These are phyloP conservation scores for Beauveria pseudobassiana DNA, from an alignment of 2,329 filamentous ascomycete genomes.

Conservation along the genomic window DNA sequence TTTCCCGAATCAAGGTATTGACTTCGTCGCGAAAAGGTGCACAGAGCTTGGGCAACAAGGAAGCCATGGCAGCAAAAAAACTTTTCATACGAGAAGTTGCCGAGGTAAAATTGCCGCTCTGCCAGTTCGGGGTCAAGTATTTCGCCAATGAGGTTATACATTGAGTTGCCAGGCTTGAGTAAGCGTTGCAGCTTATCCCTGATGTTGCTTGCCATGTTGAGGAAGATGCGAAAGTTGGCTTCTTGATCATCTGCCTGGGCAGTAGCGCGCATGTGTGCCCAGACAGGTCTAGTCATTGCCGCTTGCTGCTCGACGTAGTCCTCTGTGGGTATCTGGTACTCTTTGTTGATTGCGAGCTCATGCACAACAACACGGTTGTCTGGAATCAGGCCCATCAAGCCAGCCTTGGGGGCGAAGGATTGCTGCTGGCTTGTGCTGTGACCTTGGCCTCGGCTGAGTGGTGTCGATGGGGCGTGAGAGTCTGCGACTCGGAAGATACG, in stretches of 20 bases:
- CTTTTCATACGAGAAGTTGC: slow-evolving; percentile 71
- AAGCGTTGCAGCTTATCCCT: slow-evolving; percentile 65
- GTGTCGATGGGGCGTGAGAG: slow-evolving; percentile 48
- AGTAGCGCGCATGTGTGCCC: slow-evolving; percentile 51
- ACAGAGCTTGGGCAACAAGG: slow-evolving; percentile 69
- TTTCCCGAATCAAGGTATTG: slow-evolving; percentile 57
- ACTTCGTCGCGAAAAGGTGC: slow-evolving; percentile 77
- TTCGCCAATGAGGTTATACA: slow-evolving; percentile 68
- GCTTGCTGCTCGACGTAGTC: slow-evolving; percentile 52
- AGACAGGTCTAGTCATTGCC: slow-evolving; percentile 40
- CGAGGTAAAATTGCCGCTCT: slow-evolving; percentile 58
- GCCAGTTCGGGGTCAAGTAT: slow-evolving; percentile 68
- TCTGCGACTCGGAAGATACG: slow-evolving; percentile 37
- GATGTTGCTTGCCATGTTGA: slow-evolving; percentile 63
- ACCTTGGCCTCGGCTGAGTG: slow-evolving; percentile 31
- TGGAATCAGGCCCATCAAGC: slow-evolving; percentile 51
- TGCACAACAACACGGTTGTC: slow-evolving; percentile 70
- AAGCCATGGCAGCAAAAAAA: slow-evolving; percentile 74
- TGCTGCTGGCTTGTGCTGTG: slow-evolving; percentile 22
- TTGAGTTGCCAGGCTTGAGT: slow-evolving; percentile 61
- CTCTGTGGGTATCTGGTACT: slow-evolving; percentile 62
- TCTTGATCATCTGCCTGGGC: slow-evolving; percentile 60
- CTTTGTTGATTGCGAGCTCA: slow-evolving; percentile 71
- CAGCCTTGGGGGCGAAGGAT: slow-evolving; percentile 24
- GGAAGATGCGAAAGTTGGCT: slow-evolving; percentile 58